Base-by-base conservation (phyloP, 2,329 filamentous ascomycete genomes). In the Claviceps sorghi region DNA sequence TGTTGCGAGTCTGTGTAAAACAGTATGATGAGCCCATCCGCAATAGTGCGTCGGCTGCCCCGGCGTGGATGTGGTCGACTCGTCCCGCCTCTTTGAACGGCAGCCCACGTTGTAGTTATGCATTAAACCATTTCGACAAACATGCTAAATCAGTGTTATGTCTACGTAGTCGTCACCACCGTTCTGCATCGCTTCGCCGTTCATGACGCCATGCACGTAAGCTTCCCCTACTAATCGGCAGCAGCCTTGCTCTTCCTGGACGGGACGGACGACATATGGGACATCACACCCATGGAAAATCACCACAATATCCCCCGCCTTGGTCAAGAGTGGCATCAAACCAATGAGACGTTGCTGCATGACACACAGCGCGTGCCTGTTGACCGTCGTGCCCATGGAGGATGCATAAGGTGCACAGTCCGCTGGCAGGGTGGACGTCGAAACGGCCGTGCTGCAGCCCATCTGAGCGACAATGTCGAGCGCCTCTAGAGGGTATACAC, bases 171-270 rank as follows among this genome's bases (percentile, higher is more conserved):
- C 40, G 4, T 47, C 29, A 5, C 2, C 52, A 17, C 15, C 32
- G 13, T 45, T 26, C 13, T 26, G 17, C 54, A 55, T 50, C 32
- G 48, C 30, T 38, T 57, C 54, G 2, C 56, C 52, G 8, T 56
- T 52, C 56, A 57, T 57, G 19, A 56, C 30, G 6, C 54, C 54
- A 32, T 54, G 56, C 30, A 57, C 51, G 41, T 57, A 56, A 22
- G 49, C 44, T 26, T 56, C 55, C 11, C 55, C 54, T 3, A 57
- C 19, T 9, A 54, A 41, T 10, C 48, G 46, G 34, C 53, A 57
- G 13, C 38, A 15, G 4, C 48, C 54, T 17, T 51, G 41, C 32
- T 36, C 38, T 21, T 43, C 38, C 22, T 43, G 15, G n/a, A 48
- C 46, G 1, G 30, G 54, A 19, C 54, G 48, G 3, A 57, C 13